Evolutionary conservation across 2,329 filamentous ascomycete genomes (phyloP), one percentile per base, ranked within the genome.

Genomic region (Phialophora chinensis): DNA sequence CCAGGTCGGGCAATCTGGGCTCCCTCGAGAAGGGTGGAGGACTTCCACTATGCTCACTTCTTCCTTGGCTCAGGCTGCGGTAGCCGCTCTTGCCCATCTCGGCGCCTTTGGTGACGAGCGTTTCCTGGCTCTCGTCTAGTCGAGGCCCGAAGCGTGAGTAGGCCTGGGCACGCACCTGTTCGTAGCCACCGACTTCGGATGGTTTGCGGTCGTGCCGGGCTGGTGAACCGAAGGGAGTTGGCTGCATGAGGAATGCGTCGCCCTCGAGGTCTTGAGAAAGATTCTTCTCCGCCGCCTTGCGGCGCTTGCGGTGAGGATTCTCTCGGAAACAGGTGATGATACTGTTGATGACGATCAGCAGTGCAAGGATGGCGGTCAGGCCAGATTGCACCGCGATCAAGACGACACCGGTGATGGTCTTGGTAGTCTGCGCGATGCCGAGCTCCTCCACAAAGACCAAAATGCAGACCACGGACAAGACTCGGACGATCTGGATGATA

Each of bases 381-480:
- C 89, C 86, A 0, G 91, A 91, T 79, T 99, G 95, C 4, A 98
- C 85, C n/a, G 89, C 92, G 71, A 98, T 95, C 66, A 99, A 85
- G 17, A 93, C 91, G n/a, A 98, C 87, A 63, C 95, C 95, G 17
- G 92, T 94, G 58, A 98, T 87, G 0, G 95, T 98, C 82, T 97
- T 92, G 10, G 94, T 97, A 10, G 93, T 96, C 78, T 97, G 90
- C 5, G 88, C 86, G 72, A 99, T 90, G 65, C 91, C 91, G 62
- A 99, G 88, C 80, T 98, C 90, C 76, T 98, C 91, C 31, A 98
- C 94, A 74, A 98, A 99, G 60, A 98, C 84, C 71, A 99, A 81
- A 73, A 98, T 92, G 80, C 93, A 97, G 62, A 87, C 85, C 6
- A 97, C 91, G 0, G 94, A 97, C 59, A 97, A 81, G 12, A 97